Conservation (phyloP, 2,329 filamentous ascomycete genomes). For the Fusarium cyanostomum region DNA sequence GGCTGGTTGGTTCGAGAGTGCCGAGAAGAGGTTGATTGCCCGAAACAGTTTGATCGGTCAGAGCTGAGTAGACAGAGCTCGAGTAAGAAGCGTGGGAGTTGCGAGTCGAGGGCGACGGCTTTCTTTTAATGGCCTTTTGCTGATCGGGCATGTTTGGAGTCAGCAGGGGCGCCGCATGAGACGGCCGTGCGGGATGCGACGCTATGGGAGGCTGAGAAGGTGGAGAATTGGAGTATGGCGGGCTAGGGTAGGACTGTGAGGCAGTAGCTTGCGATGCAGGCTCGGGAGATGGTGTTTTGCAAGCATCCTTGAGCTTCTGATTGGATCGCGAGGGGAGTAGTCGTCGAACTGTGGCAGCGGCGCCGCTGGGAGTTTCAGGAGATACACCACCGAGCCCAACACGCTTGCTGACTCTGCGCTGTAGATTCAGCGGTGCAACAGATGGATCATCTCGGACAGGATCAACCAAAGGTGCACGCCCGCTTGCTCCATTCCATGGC, state of each 20-base stretch:
- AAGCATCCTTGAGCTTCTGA: slow-evolving; percentile 44
- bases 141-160: slow-evolving; percentile 37
- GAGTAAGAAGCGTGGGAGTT: slow-evolving; percentile 46
- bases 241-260: slow-evolving; percentile 47
- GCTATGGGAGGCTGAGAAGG: slow-evolving; percentile 23
- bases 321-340: slow-evolving; percentile 49
- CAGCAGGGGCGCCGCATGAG: slow-evolving; percentile 38
- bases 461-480: slow-evolving; percentile 70
- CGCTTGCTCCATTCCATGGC: slow-evolving; percentile 78
- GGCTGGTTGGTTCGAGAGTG: slow-evolving; percentile 22
- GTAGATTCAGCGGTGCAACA: slow-evolving; percentile 65
- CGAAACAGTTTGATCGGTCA: slow-evolving; percentile 38
- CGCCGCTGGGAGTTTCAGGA: slow-evolving; percentile 49
- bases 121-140: slow-evolving; percentile 56
- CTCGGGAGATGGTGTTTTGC: slow-evolving; percentile 39
- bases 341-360: slow-evolving; percentile 48
- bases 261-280: slow-evolving; percentile 20
- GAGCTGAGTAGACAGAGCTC: slow-evolving; percentile 50
- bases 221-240: slow-evolving; percentile 45
- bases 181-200: slow-evolving; percentile 11
- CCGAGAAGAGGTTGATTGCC: slow-evolving; percentile 19
- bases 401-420: slow-evolving; percentile 60
- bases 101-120: slow-evolving; percentile 52
- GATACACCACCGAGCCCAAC: slow-evolving; percentile 43
- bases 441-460: slow-evolving; percentile 70